Percentiles rank a stretch among this genome's conserved stretches.
Conservation (phyloP, 257 asterid genomes). For the Haberlea rhodopensis region DNA sequence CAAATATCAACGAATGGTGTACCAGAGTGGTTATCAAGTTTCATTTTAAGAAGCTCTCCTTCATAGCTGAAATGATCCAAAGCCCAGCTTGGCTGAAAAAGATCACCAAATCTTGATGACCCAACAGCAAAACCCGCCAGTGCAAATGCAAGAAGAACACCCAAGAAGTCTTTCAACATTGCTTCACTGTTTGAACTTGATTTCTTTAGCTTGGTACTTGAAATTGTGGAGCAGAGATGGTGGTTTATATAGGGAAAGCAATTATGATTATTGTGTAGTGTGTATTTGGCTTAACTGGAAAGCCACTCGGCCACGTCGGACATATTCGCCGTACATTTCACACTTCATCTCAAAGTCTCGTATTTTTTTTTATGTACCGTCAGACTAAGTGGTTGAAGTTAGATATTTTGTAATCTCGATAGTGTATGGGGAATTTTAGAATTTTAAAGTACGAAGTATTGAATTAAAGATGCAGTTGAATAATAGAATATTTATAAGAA, state of each 20-base stretch:
- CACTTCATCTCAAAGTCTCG: conserved; percentile 41
- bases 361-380: too few relatives aligned
- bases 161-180: conserved; percentile 21
- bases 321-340: conserved; percentile 3
- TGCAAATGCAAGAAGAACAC: conserved; percentile 24
- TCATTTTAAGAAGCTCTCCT: conserved; percentile 73
- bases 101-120: conserved; percentile 55
- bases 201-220: neutral
- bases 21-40: conserved; percentile 72
- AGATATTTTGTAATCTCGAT: too few relatives aligned
- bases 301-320: conserved; percentile 48
- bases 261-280: neutral
- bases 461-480: too few relatives aligned
- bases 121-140: conserved; percentile 34
- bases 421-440: too few relatives aligned
- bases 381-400: too few relatives aligned
- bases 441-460: too few relatives aligned
- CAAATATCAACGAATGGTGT: neutral
- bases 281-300: conserved; percentile 45
- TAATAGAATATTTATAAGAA: too few relatives aligned
- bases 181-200: too few relatives aligned
- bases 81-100: conserved; percentile 73
- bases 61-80: conserved; percentile 58
- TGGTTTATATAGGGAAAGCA: conserved; percentile 8
- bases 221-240: neutral